These are phyloP conservation scores for Botrytis tulipae DNA, from an alignment of 2,329 filamentous ascomycete species.

Conservation along the genomic window DNA sequence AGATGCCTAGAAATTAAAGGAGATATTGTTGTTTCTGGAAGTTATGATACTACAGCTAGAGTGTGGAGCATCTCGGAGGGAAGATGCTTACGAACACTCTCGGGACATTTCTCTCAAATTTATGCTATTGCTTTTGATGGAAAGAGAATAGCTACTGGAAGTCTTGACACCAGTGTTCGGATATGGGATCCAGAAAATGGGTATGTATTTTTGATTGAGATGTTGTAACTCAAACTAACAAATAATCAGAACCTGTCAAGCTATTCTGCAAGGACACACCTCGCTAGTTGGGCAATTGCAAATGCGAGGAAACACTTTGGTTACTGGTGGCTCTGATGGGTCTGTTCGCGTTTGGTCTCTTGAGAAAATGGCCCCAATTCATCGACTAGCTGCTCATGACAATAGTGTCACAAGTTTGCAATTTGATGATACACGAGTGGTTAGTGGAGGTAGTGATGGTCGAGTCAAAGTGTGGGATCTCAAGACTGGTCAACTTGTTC, in stretches of 20 bases:
- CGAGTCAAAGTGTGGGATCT: conserved; percentile 98
- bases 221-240: conserved; percentile 40
- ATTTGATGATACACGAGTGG: conserved; percentile 92
- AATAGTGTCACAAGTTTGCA: conserved; percentile 98
- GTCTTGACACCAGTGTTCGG: conserved; percentile 91
- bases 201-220: conserved; percentile 48
- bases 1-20: conserved; percentile 94
- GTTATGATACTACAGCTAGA: conserved; percentile 93
- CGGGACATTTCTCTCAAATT: conserved; percentile 97
- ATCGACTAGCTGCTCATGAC: conserved; percentile 92
- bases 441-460: conserved; percentile 95
- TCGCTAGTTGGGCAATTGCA: conserved; percentile 95
- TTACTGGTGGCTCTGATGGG: conserved; percentile 94
- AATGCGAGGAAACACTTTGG: conserved; percentile 89
- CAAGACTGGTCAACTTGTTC: conserved; percentile 83
- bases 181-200: conserved; percentile 94
- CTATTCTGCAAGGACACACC: conserved; percentile 93
- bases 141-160: conserved; percentile 87
- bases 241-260: conserved; percentile 54
- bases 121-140: conserved; percentile 98
- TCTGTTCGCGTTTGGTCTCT: conserved; percentile 96
- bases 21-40: conserved; percentile 95
- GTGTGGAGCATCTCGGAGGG: conserved; percentile 99
- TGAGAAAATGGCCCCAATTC: conserved; percentile 85
- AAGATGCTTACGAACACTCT: conserved; percentile 82